These are phyloP conservation scores for Eimeria brunetti DNA, from an alignment of 169 alveolate species.

Conservation along the genomic window DNA sequence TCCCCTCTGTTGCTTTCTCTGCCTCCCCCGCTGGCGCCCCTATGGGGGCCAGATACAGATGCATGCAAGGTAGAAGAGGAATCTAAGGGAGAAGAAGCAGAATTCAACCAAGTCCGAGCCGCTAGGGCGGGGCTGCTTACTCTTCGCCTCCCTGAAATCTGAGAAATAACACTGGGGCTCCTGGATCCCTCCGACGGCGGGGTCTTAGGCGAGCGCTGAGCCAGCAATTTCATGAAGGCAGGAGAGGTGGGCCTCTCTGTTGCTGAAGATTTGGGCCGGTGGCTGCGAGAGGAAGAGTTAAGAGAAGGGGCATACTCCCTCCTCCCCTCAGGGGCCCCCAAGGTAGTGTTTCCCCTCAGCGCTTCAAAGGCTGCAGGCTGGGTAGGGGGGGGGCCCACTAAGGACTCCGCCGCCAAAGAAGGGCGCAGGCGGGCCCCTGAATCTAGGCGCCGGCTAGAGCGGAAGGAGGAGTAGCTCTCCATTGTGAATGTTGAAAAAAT, in stretches of 20 bases:
- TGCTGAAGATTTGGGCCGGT: neutral
- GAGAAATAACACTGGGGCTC: slow-evolving; percentile 42
- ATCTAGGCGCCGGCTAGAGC: neutral
- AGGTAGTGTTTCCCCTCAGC: neutral
- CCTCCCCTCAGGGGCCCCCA: neutral
- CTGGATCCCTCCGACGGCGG: slow-evolving; percentile 56
- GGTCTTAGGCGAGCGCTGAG: slow-evolving; percentile 46
- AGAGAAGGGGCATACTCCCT: neutral
- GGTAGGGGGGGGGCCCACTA: neutral
- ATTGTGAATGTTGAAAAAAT: neutral
- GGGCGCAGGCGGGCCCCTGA: slow-evolving; percentile 36
- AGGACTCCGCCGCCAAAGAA: neutral
- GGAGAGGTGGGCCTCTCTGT: slow-evolving; percentile 50
- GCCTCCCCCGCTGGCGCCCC: neutral
- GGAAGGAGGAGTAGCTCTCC: neutral
- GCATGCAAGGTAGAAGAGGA: neutral
- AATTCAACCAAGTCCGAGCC: slow-evolving; percentile 54
- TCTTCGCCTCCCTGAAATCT: slow-evolving; percentile 30
- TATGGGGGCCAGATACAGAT: too few species aligned
- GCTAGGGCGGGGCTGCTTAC: slow-evolving; percentile 51
- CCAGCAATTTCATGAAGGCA: slow-evolving; percentile 51
- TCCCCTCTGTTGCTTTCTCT: neutral
- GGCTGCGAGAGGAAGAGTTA: neutral
- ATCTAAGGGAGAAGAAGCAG: slow-evolving; percentile 26
- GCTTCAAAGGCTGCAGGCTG: neutral